Conservation (phyloP, 371 early-diverging fungal genomes). For the Choanephora cucurbitarum region DNA sequence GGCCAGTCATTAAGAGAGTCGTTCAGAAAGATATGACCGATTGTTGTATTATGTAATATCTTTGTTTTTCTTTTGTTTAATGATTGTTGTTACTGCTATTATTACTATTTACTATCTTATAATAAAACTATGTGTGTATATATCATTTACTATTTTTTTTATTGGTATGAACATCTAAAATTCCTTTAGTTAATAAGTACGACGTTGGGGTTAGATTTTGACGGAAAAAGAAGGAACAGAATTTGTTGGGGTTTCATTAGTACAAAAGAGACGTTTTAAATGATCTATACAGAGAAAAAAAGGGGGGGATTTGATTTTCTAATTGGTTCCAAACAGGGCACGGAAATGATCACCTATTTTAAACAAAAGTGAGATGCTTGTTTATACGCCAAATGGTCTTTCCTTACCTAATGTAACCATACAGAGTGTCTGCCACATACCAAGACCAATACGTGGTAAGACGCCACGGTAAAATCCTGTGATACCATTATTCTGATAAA, state of each 20-base stretch:
- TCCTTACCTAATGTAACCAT: constrained; percentile 77
- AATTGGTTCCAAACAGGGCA: constrained; percentile 34
- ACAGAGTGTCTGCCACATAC: constrained; percentile 92
- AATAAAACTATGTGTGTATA: neutral
- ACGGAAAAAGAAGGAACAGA: constrained; percentile 5
- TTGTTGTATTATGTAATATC: constrained; percentile 61
- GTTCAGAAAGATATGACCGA: constrained; percentile 80
- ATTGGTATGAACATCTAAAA: neutral
- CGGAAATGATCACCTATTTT: constrained; percentile 40
- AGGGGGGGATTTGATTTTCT: constrained; percentile 1
- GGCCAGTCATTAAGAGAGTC: constrained; percentile 77
- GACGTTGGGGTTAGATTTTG: constrained; percentile 8
- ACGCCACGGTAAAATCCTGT: constrained; percentile 93
- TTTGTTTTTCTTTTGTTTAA: neutral
- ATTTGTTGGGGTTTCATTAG: constrained; percentile 6
- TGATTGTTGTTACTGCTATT: constrained; percentile 5
- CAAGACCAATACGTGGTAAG: constrained; percentile 86
- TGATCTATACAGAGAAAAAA: neutral
- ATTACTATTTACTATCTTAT: constrained; percentile 4
- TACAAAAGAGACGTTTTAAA: neutral
- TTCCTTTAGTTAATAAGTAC: neutral
- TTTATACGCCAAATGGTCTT: constrained; percentile 46
- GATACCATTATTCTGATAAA: constrained; percentile 87
- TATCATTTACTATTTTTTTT: neutral
- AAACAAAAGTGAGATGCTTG: constrained; percentile 37